Conservation (phyloP, 306 rosid species). For the Rubus idaeus region DNA sequence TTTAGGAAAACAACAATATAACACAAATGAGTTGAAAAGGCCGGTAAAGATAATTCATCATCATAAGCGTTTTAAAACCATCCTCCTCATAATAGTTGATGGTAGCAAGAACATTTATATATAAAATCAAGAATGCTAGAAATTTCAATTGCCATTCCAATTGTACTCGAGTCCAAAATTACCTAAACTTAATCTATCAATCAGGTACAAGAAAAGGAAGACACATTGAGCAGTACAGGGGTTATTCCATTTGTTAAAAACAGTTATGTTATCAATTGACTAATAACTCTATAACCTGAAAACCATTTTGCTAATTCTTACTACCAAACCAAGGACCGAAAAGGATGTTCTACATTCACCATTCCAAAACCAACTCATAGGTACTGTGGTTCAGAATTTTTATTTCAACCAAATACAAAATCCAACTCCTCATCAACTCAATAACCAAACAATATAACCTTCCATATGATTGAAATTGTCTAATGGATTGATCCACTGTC, state of each 20-base stretch:
- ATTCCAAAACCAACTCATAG: not conserved
- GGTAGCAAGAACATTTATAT: not conserved
- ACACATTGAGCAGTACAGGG: not conserved
- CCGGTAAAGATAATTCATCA: not conserved
- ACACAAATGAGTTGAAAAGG: not conserved
- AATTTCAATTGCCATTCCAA: not conserved
- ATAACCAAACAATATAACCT: not conserved
- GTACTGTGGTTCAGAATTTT: not conserved
- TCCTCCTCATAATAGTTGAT: not conserved
- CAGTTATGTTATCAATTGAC: not conserved
- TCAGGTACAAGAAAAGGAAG: not conserved
- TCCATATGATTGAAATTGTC: not conserved
- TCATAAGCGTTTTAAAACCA: constrained; percentile 9
- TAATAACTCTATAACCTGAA: not conserved
- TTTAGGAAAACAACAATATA: not conserved
- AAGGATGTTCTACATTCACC: not conserved
- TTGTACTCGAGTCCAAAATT: not conserved
- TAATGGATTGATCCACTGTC: not conserved
- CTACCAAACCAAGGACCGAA: not conserved
- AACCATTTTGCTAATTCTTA: not conserved
- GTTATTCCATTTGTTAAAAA: not conserved
- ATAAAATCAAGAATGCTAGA: not conserved
- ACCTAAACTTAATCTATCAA: constrained; percentile 4
- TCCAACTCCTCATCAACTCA: not conserved
- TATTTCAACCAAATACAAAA: not conserved